phyloP scores from a whole-genome alignment of 2,329 filamentous ascomycete species.

The Colletotrichum viniferum region DNA sequence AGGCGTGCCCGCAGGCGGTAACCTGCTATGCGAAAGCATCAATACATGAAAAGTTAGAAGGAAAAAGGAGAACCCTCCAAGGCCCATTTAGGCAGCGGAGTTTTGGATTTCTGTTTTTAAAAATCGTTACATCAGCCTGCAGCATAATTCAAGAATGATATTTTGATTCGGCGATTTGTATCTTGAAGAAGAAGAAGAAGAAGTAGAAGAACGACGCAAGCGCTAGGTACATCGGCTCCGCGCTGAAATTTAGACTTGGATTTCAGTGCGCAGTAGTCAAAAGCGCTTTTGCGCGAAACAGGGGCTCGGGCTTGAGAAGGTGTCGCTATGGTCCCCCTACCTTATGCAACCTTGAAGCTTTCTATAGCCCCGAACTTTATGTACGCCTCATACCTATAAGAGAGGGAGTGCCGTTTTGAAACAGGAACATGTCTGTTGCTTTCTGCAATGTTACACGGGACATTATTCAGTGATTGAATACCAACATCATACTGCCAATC shows the following conservation, averaged over 20 bases:
- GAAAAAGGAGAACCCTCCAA: background rate
- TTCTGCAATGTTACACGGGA: background rate
- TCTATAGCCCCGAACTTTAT: background rate
- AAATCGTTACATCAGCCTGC: background rate
- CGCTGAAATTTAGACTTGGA: background rate
- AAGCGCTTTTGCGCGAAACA: background rate
- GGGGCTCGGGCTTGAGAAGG: background rate
- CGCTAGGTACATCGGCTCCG: background rate
- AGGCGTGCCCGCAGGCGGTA: background rate
- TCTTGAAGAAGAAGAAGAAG: background rate
- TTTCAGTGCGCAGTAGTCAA: background rate
- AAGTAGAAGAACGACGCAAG: background rate
- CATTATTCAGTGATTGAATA: background rate
- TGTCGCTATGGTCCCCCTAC: background rate
- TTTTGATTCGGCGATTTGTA: background rate
- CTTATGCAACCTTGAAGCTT: no score
- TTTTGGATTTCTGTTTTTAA: background rate
- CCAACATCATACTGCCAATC: background rate
- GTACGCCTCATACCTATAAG: background rate
- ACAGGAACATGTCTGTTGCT: background rate
- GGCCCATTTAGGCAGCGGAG: background rate
- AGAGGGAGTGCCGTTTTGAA: background rate
- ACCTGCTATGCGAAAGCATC: background rate
- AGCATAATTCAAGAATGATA: background rate
- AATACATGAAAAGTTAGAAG: background rate